phyloP scores from a whole-genome alignment of 306 rosid genomes.

The Gastrolobium villosum region DNA sequence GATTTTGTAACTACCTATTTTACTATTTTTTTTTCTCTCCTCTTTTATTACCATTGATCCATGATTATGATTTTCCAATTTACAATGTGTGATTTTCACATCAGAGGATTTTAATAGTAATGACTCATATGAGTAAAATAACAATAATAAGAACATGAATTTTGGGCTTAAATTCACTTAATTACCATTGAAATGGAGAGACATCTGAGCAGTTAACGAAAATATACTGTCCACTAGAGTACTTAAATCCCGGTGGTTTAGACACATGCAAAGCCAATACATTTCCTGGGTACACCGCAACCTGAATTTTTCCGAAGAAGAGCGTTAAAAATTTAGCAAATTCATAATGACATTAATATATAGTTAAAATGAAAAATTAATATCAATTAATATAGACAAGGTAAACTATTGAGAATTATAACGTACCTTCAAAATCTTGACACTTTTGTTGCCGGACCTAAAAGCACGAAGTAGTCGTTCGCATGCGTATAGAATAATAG shows the following conservation, averaged over 20 bases:
- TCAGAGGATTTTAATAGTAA: background rate
- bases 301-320: conserved; percentile 53
- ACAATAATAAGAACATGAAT: background rate
- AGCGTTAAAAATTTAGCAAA: background rate
- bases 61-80: too few species aligned
- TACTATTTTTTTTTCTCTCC: too few species aligned
- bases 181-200: conserved; percentile 89
- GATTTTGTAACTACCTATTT: too few species aligned
- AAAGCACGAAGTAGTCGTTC: conserved; percentile 89
- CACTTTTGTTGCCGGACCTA: conserved; percentile 77
- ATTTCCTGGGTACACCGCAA: conserved; percentile 95
- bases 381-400: background rate
- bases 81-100: too few species aligned
- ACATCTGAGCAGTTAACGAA: conserved; percentile 77
- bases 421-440: conserved; percentile 76
- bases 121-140: background rate
- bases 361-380: background rate
- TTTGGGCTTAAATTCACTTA: background rate
- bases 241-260: conserved; percentile 86
- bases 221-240: conserved; percentile 90
- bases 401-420: background rate
- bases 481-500: conserved; percentile 76
- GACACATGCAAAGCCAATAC: conserved; percentile 87
- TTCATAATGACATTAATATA: background rate
- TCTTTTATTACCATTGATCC: too few species aligned